Evolutionary conservation across 108 stramenopile species (phyloP).

Genomic region (Mediolabrus comicus): DNA sequence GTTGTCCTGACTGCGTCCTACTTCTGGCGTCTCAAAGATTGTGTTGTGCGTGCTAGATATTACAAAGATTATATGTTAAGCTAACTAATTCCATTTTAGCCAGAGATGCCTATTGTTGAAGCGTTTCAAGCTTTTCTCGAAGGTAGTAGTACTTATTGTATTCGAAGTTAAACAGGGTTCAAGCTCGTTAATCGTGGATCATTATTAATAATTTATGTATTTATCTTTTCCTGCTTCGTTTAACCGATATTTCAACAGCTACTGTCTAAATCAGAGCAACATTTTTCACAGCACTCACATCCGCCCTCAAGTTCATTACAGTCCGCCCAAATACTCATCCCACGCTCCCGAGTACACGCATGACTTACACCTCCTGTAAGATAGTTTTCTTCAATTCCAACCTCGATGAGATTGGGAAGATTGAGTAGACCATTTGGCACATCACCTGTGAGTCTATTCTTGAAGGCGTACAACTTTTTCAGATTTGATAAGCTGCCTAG

Average conservation of each 20-base stretch:
- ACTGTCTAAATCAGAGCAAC: slow-evolving; percentile 25
- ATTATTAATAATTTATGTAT: too few relatives aligned
- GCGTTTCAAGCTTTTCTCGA: too few relatives aligned
- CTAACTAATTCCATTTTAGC: too few relatives aligned
- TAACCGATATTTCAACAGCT: slow-evolving; percentile 23
- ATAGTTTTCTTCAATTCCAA: slow-evolving; percentile 40
- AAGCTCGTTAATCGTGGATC: too few relatives aligned
- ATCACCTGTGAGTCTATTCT: slow-evolving; percentile 32
- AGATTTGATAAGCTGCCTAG: slow-evolving; percentile 17
- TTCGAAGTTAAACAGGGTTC: too few relatives aligned
- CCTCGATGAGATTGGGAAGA: slow-evolving; percentile 32
- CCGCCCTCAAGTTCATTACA: slow-evolving; percentile 32
- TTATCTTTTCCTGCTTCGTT: too few relatives aligned
- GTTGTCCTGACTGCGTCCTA: too few relatives aligned
- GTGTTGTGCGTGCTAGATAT: too few relatives aligned
- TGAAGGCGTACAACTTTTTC: slow-evolving; percentile 29
- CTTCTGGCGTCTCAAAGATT: too few relatives aligned
- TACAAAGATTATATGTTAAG: too few relatives aligned
- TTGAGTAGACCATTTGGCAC: slow-evolving; percentile 21
- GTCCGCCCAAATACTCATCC: slow-evolving; percentile 30
- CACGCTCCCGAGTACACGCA: slow-evolving; percentile 6
- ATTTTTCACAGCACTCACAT: slow-evolving; percentile 37
- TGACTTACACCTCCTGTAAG: slow-evolving; percentile 29
- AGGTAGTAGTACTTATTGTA: too few relatives aligned
- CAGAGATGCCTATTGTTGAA: too few relatives aligned